Evolutionary conservation across 1,284 basidiomycete species (phyloP).

Genomic region (Sutorius eximius): DNA sequence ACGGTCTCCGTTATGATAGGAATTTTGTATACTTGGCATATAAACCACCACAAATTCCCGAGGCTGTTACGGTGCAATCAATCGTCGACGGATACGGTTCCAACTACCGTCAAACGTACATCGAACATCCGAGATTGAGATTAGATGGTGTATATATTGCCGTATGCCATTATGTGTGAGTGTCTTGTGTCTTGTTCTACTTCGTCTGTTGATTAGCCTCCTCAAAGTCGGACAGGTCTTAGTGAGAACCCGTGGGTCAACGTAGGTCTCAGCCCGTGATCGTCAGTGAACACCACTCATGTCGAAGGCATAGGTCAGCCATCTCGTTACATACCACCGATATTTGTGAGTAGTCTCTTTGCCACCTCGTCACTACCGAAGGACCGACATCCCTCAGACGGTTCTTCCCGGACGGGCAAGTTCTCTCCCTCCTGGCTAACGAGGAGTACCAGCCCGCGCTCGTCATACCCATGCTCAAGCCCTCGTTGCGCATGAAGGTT

Average conservation of each 20-base stretch:
- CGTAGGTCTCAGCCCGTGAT: constrained; percentile 44
- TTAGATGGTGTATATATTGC: constrained; percentile 89
- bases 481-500: constrained; percentile 79
- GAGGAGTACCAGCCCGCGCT: constrained; percentile 75
- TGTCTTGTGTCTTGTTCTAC: constrained; percentile 2
- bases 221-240: constrained; percentile 65
- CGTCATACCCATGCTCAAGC: constrained; percentile 77
- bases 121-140: constrained; percentile 81
- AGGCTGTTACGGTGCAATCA: constrained; percentile 44
- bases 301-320: constrained; percentile 49
- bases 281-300: constrained; percentile 4
- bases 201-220: neutral
- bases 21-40: constrained; percentile 60
- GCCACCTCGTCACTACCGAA: constrained; percentile 4
- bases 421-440: constrained; percentile 84
- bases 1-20: constrained; percentile 35
- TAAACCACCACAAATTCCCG: constrained; percentile 67
- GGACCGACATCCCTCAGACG: constrained; percentile 49
- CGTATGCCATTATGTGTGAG: constrained; percentile 81
- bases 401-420: constrained; percentile 85
- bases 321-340: constrained; percentile 81
- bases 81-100: constrained; percentile 53
- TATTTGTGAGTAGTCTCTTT: constrained; percentile 57
- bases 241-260: constrained; percentile 85
- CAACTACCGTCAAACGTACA: constrained; percentile 73